Evolutionary conservation across 495 filamentous ascomycete species (phyloP).

Genomic region (Aspergillus cavernicola): DNA sequence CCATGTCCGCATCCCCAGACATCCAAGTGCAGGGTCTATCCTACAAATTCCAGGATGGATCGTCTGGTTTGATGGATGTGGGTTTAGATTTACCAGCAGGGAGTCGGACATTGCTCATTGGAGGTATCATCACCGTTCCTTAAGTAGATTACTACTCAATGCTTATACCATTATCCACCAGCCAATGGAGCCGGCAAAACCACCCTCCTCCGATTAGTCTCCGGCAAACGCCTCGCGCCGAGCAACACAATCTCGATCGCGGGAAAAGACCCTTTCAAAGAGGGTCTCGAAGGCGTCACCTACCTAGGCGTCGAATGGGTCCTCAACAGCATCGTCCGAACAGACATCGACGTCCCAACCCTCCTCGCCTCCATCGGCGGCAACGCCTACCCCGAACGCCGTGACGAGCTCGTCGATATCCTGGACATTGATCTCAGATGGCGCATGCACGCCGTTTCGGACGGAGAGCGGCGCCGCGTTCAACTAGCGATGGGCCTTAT

Average conservation of each 20-base stretch:
- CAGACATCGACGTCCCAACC: slow-evolving; percentile 86
- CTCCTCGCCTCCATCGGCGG: slow-evolving; percentile 84
- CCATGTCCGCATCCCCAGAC: slow-evolving; percentile 39
- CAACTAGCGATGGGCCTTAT: slow-evolving; percentile 95
- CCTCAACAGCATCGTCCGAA: slow-evolving; percentile 92
- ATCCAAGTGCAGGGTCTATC: slow-evolving; percentile 73
- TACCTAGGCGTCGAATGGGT: slow-evolving; percentile 99
- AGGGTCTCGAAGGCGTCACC: slow-evolving; percentile 84
- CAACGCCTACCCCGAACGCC: slow-evolving; percentile 69
- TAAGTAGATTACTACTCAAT: not conserved
- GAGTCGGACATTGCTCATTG: slow-evolving; percentile 88
- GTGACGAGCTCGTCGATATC: slow-evolving; percentile 82
- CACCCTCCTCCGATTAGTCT: slow-evolving; percentile 82
- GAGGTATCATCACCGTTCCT: slow-evolving; percentile 49
- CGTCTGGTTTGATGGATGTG: slow-evolving; percentile 66
- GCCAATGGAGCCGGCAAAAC: slow-evolving; percentile 98
- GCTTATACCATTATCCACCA: slow-evolving; percentile 23
- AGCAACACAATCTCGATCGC: slow-evolving; percentile 64
- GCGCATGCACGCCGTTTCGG: slow-evolving; percentile 92
- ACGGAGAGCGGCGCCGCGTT: slow-evolving; percentile 87
- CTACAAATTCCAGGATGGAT: slow-evolving; percentile 84
- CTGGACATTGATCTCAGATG: slow-evolving; percentile 88
- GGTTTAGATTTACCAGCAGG: slow-evolving; percentile 71
- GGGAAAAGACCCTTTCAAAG: slow-evolving; percentile 86
- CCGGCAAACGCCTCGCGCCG: slow-evolving; percentile 92